Evolutionary conservation across 768 basidiomycete genomes (phyloP), one percentile per base, ranked within the genome.

Genomic region (Boletus subcaerulescens): DNA sequence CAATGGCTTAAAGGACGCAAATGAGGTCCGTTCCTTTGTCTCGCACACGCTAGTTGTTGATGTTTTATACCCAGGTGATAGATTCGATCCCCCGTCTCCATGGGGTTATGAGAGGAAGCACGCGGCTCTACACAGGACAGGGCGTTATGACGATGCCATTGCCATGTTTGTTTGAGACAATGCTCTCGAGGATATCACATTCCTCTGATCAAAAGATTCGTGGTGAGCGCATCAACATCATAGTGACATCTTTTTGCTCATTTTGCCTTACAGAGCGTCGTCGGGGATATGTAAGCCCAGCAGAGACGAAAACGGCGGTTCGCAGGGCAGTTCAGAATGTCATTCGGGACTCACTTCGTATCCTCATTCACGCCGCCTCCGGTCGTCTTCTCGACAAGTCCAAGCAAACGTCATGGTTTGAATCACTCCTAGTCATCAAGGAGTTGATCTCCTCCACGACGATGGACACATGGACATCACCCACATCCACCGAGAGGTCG

Each of bases 381-480:
- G 60, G 52, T 2, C 49, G 54, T 45, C 45, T 62, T 11, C 14
- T 42, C 20, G 15, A 55, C 53, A 50, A 50, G 39, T 11, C 36
- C 0, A 11, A 49, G n/a, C 59, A 58, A 24, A 51, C 48, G 0
- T 26, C 43, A 7, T 14, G 24, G 50, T 61, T 62, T 6, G 48
- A 58, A 40, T 47, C 38, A 7, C 33, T 31, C 0, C 36, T 49
- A 9, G 4, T 40, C 8, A 56, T 59, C 18, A 7, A 24, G 20
- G 29, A 57, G 36, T 18, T 60, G 10, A 10, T 56, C n/a, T 62
- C 57, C 2, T 59, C 62, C 13, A 51, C 33, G 48, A 56, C 53
- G 1, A 54, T 45, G 11, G 18, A 17, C 6, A 48, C n/a, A n/a
- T 55, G 18, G 52, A 61, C 13, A 26, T 22, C 3, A 7, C 18